Evolutionary conservation across 345 rosid species (phyloP).

Genomic region (Eucalyptus marginata): DNA sequence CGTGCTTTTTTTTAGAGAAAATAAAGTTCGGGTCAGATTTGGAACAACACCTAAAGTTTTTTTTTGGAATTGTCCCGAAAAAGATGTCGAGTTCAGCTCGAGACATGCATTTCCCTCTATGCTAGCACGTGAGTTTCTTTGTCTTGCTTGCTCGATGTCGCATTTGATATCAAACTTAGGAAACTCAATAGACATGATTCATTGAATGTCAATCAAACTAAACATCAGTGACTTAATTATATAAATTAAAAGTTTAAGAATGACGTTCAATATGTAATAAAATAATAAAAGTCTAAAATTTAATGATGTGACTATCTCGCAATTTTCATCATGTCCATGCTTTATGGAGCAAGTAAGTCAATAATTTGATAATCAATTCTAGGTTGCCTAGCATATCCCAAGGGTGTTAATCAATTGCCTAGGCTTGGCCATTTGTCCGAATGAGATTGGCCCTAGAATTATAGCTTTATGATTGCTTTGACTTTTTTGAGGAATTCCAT

Average conservation of each 20-base stretch:
- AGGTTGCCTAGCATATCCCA: background rate
- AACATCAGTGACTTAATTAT: accelerated
- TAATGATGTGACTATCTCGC: background rate
- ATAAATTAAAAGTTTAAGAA: background rate
- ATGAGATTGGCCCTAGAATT: background rate
- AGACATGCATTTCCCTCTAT: background rate
- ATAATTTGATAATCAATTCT: background rate
- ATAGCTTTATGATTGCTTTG: background rate
- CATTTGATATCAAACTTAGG: accelerated
- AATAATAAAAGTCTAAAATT: background rate
- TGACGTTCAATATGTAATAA: background rate
- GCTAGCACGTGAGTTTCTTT: accelerated
- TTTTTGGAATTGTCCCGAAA: too few species aligned
- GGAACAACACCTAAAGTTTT: too few species aligned
- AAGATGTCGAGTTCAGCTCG: accelerated
- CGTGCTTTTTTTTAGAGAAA: too few species aligned
- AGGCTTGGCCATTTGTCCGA: background rate
- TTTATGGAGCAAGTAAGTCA: background rate
- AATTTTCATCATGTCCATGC: background rate
- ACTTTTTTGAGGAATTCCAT: background rate
- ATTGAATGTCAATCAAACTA: background rate
- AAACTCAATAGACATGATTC: background rate
- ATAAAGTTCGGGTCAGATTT: too few species aligned
- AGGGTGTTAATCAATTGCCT: background rate
- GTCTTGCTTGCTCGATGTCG: accelerated